Evolutionary conservation across 2,329 filamentous ascomycete species (phyloP).

Genomic region (Diplodia mutila): DNA sequence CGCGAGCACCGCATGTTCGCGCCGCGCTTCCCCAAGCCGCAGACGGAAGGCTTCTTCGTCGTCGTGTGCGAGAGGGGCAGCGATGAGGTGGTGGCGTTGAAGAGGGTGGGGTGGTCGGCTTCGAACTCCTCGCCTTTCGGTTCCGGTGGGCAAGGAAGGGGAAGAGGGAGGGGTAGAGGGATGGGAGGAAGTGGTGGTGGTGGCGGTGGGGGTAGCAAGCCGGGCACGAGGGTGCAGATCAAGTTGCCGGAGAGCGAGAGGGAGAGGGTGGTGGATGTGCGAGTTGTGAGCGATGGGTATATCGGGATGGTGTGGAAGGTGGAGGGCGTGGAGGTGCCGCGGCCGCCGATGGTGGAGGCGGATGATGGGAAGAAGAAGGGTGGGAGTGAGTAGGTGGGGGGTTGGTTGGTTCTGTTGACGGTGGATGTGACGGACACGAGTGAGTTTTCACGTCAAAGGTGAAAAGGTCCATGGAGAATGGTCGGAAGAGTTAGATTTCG

Average conservation of each 20-base stretch:
- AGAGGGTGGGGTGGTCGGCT: slow-evolving; percentile 74
- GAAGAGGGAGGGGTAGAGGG: slow-evolving; percentile 31
- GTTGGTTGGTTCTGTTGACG: no score
- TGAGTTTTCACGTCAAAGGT: not conserved
- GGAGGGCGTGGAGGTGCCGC: slow-evolving; percentile 55
- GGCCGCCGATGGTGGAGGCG: slow-evolving; percentile 36
- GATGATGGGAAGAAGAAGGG: slow-evolving; percentile 31
- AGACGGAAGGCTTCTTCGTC: slow-evolving; percentile 92
- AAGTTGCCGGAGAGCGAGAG: slow-evolving; percentile 60
- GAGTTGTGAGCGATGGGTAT: slow-evolving; percentile 86
- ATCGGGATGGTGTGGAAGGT: slow-evolving; percentile 70
- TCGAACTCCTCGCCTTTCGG: no score
- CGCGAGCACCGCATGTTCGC: slow-evolving; percentile 78
- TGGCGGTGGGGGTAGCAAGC: slow-evolving; percentile 49
- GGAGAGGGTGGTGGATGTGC: slow-evolving; percentile 69
- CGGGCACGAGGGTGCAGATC: slow-evolving; percentile 54
- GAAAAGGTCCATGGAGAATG: not conserved
- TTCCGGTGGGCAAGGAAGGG: slow-evolving; percentile 8
- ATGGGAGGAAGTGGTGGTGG: slow-evolving; percentile 35
- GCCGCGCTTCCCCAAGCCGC: slow-evolving; percentile 88
- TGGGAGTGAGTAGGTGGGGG: not conserved
- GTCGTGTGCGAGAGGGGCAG: slow-evolving; percentile 68
- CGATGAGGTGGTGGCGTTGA: slow-evolving; percentile 83
- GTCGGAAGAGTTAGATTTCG: not conserved
- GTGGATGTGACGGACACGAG: not conserved